Evolutionary conservation across 2,329 filamentous ascomycete genomes (phyloP).

Genomic region (Epichloe festucae): DNA sequence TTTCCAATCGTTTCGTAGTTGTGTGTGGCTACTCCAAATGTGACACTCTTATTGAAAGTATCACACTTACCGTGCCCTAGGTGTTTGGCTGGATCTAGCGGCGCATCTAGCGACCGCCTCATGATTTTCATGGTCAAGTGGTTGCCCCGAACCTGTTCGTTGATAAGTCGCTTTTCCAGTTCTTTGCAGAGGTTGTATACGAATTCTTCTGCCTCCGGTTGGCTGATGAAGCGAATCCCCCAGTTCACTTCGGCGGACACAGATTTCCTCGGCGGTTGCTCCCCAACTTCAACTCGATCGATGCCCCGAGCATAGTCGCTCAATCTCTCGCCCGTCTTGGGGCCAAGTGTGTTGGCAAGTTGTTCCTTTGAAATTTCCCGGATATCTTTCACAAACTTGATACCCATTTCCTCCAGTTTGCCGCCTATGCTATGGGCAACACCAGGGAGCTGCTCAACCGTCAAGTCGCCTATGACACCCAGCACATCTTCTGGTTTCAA

Average conservation of each 20-base stretch:
- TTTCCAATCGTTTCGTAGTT: constrained; percentile 56
- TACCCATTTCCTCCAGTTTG: constrained; percentile 76
- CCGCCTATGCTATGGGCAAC: constrained; percentile 83
- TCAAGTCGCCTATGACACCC: constrained; percentile 62
- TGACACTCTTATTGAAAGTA: constrained; percentile 75
- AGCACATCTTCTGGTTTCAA: constrained; percentile 70
- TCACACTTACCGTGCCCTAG: constrained; percentile 93
- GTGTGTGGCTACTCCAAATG: constrained; percentile 77
- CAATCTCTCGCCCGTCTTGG: constrained; percentile 83
- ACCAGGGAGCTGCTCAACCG: constrained; percentile 67
- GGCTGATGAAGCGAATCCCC: constrained; percentile 89
- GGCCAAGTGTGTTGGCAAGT: constrained; percentile 61
- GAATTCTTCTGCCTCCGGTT: constrained; percentile 90
- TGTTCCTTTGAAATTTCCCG: constrained; percentile 64
- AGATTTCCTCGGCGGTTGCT: constrained; percentile 76
- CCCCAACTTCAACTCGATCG: constrained; percentile 73
- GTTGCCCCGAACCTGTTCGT: constrained; percentile 75
- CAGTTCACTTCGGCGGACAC: constrained; percentile 96
- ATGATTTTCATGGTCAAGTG: constrained; percentile 93
- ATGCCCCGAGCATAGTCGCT: constrained; percentile 86
- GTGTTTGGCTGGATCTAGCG: constrained; percentile 83
- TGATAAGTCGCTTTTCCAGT: constrained; percentile 64
- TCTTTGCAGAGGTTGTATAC: constrained; percentile 75
- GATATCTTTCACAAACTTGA: constrained; percentile 73
- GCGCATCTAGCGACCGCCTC: constrained; percentile 73